phyloP scores from a whole-genome alignment of 306 rosid genomes.

The Vigna nakashimae region DNA sequence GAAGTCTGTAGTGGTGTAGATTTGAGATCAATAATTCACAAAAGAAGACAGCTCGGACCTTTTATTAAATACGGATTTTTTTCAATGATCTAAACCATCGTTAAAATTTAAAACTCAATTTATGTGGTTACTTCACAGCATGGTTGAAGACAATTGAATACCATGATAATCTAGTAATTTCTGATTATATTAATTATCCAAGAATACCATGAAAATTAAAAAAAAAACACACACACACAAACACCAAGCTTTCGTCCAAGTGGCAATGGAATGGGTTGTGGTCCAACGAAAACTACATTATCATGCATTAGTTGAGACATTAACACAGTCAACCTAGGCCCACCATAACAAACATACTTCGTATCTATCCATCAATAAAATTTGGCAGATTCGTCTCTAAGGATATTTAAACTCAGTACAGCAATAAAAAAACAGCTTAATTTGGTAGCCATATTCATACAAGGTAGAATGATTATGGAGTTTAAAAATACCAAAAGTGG shows the following conservation, averaged over 20 bases:
- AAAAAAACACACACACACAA: background rate
- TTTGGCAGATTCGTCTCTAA: background rate
- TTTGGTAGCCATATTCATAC: background rate
- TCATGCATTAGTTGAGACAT: no score
- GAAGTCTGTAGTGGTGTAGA: conserved; percentile 38
- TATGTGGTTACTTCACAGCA: background rate
- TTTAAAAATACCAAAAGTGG: background rate
- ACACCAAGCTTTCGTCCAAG: background rate
- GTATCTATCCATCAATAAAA: background rate
- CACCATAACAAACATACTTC: background rate
- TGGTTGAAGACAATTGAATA: background rate
- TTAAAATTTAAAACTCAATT: background rate
- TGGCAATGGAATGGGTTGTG: background rate
- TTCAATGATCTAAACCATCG: background rate
- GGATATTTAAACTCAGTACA: background rate
- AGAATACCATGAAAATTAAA: background rate
- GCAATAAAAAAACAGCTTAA: background rate
- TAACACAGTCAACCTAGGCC: no score
- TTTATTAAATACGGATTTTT: background rate
- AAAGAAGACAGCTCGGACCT: background rate
- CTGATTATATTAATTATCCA: background rate
- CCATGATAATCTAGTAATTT: background rate
- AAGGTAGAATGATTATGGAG: background rate
- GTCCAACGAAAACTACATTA: background rate
- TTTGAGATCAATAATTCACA: conserved; percentile 14